A percentile compares a stretch with the other conserved stretches of the same genome.
Evolutionary conservation across 106 monocot genomes (phyloP).

Genomic region (Allium cepa): DNA sequence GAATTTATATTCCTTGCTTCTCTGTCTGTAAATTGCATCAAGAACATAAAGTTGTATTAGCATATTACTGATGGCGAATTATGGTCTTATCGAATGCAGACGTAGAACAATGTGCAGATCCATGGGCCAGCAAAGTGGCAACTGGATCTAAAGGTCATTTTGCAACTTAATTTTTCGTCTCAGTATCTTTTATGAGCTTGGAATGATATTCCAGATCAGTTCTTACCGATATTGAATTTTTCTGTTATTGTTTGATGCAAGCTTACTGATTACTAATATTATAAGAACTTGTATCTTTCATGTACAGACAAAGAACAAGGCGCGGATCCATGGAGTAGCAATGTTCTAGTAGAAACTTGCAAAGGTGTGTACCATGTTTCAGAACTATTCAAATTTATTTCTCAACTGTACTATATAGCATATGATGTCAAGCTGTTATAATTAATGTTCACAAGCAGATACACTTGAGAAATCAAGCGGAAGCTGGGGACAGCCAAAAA

Average conservation of each 20-base stretch:
- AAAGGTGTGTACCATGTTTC: not conserved
- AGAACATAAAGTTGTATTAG: no score
- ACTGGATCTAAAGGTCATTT: not conserved
- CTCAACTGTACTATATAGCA: no score
- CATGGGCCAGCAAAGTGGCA: constrained; percentile 7
- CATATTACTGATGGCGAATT: no score
- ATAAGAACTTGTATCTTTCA: not conserved
- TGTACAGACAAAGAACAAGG: constrained; percentile 4
- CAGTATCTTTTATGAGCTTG: not conserved
- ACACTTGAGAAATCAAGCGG: no score
- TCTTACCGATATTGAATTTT: not conserved
- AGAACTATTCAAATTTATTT: no score
- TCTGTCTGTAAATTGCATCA: no score
- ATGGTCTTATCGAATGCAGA: no score
- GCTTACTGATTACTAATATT: not conserved
- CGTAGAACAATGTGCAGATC: not conserved
- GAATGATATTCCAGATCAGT: not conserved
- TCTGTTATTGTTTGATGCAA: no score
- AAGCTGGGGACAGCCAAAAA: constrained; percentile 5
- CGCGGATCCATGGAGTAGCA: constrained; percentile 9
- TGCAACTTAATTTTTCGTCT: not conserved
- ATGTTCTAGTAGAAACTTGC: not conserved
- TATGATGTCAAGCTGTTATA: no score
- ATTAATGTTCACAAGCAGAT: no score
- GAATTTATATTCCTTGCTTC: no score